Base-by-base conservation (phyloP, 2,329 filamentous ascomycete species). In the Hirsutella minnesotensis region DNA sequence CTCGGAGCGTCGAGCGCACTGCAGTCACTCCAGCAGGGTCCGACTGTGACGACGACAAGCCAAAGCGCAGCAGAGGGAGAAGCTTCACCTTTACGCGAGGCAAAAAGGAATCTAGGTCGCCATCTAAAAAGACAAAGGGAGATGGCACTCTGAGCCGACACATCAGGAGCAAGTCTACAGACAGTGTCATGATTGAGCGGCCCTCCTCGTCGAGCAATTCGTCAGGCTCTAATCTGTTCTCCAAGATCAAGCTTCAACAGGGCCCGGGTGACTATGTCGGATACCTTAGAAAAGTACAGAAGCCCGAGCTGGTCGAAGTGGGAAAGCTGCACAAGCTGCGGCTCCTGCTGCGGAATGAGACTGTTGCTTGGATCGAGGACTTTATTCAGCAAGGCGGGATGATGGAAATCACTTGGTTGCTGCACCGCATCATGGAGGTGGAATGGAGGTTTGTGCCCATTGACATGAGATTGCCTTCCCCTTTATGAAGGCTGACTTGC, bases 311-410 rank as follows among this genome's bases (percentile, higher is more conserved):
- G 33, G 82, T 95, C 9, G 90, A 96, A 60, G 86, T 96, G n/a
- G 88, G 89, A 37, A 90, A 92, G 59, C 67, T 98, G 30, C 92
- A 96, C 66, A 96, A 96, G 64, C 73, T 98, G 38, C 79, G 90
- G 13, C 73, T 95, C 18, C 66, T 96, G 41, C 72, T 98, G 42
- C 80, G 92, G 16, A 96, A 96, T 56, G 92, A 98, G 67, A 94
- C 90, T 0, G 87, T 98, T 5, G 78, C 83, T 12, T 98, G 92
- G 92, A 94, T 94, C 3, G 87, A 96, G 57, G 77, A 81, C 12
- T 98, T 96, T 59, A 86, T 96, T 52, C 74, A 79, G 34, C 81
- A 89, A 49, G 88, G 86, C 15, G 92, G 92, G 18, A 94, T 96
- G 88, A 77, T 83, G 51, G 87, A 95, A 61, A 85, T 96, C 48